Percentiles rank a stretch among this genome's conserved stretches.
These are phyloP conservation scores for Terana coerulea DNA, from an alignment of 768 basidiomycete genomes.

Conservation along the genomic window DNA sequence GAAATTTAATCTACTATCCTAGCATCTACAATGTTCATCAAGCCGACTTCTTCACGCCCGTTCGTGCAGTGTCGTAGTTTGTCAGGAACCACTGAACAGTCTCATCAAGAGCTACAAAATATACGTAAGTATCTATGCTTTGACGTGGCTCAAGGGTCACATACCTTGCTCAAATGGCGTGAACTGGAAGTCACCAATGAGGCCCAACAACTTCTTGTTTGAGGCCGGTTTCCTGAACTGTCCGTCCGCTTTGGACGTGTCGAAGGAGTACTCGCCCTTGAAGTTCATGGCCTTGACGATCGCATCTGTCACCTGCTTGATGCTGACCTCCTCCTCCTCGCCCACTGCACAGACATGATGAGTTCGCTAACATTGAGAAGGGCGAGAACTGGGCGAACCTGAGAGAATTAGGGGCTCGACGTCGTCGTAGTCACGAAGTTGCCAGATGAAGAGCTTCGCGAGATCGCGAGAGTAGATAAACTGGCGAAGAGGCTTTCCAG, in stretches of 20 bases:
- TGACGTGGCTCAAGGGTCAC: slow-evolving; percentile 15
- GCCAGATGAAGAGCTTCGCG: slow-evolving; percentile 93
- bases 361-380: neutral
- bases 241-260: slow-evolving; percentile 81
- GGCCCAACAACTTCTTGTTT: slow-evolving; percentile 77
- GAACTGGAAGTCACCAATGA: slow-evolving; percentile 82
- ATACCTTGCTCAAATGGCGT: slow-evolving; percentile 85
- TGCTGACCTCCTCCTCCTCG: slow-evolving; percentile 92
- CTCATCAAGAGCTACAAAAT: slow-evolving; percentile 60
- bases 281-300: slow-evolving; percentile 84
- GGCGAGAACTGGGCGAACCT: slow-evolving; percentile 37
- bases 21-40: no score
- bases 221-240: slow-evolving; percentile 97
- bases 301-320: slow-evolving; percentile 86
- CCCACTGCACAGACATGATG: slow-evolving; percentile 49
- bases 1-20: no score
- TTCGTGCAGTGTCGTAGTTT: slow-evolving; percentile 74
- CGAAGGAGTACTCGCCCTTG: slow-evolving; percentile 76
- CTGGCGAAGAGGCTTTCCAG: slow-evolving; percentile 91
- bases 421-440: slow-evolving; percentile 84
- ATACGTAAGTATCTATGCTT: no score
- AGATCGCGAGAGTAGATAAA: slow-evolving; percentile 98
- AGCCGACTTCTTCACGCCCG: slow-evolving; percentile 32
- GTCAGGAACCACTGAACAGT: slow-evolving; percentile 86
- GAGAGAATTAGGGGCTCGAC: slow-evolving; percentile 93